phyloP scores from a whole-genome alignment of 225 moss, liverwort and hornwort genomes.

The Antitrichia curtipendula region DNA sequence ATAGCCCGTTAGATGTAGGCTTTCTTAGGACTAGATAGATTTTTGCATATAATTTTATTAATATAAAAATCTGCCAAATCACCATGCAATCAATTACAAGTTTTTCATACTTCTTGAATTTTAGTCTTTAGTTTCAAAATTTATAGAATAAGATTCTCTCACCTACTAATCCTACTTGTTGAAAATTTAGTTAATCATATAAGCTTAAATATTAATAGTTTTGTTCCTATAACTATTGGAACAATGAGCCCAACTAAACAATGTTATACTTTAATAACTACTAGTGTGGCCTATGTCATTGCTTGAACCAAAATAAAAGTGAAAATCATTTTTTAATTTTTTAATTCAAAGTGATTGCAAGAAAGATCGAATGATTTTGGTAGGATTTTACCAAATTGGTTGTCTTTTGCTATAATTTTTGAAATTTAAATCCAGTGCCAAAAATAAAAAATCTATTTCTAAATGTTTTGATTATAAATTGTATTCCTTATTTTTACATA shows the following conservation, averaged over 20 bases:
- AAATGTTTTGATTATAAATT: too few relatives aligned
- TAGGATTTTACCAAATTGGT: too few relatives aligned
- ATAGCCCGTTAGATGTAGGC: rapidly evolving
- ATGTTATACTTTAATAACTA: neutral
- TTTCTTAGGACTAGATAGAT: rapidly evolving
- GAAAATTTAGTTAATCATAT: rapidly evolving
- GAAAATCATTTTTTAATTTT: too few relatives aligned
- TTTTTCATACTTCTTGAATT: neutral
- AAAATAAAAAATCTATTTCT: too few relatives aligned
- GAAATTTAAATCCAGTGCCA: too few relatives aligned
- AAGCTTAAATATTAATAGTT: neutral
- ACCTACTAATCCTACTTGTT: neutral
- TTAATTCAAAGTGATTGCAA: too few relatives aligned
- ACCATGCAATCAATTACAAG: rapidly evolving
- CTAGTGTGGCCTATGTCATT: too few relatives aligned
- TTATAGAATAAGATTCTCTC: neutral
- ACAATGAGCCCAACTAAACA: neutral
- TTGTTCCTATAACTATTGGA: neutral
- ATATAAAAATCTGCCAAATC: neutral
- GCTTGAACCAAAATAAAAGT: too few relatives aligned
- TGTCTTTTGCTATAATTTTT: too few relatives aligned
- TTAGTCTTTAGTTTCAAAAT: neutral
- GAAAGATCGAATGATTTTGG: too few relatives aligned
- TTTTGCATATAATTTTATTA: neutral
- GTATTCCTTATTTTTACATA: too few relatives aligned